A percentile compares a stretch with the other conserved stretches of the same genome.
phyloP scores from a whole-genome alignment of 306 rosid species.

The Senna tora region DNA sequence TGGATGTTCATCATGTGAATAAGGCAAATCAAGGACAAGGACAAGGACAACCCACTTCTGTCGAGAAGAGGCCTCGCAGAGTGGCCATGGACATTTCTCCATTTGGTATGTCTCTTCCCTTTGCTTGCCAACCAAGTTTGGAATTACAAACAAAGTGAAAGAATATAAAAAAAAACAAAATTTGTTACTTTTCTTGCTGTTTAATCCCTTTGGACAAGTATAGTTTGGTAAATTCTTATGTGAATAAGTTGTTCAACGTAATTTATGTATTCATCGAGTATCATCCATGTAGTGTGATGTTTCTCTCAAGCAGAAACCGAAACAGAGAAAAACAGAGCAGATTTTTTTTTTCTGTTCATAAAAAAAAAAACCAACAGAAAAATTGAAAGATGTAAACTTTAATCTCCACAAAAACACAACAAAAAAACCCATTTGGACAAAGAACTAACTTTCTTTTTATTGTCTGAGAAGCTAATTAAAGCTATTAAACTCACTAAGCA shows the following conservation, averaged over 20 bases:
- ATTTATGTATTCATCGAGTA: too few relatives aligned
- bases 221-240: too few relatives aligned
- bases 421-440: too few relatives aligned
- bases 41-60: constrained; percentile 47
- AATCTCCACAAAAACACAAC: too few relatives aligned
- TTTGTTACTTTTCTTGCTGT: neutral
- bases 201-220: neutral
- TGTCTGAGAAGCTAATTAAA: too few relatives aligned
- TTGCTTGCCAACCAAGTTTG: constrained; percentile 19
- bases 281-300: neutral
- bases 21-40: constrained; percentile 51
- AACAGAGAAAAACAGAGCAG: too few relatives aligned
- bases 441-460: too few relatives aligned
- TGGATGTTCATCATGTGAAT: constrained; percentile 57
- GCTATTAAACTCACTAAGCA: neutral
- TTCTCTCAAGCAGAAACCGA: too few relatives aligned
- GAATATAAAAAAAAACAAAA: neutral
- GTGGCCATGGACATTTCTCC: constrained; percentile 59
- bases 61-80: constrained; percentile 56
- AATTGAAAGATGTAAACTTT: too few relatives aligned
- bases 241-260: too few relatives aligned
- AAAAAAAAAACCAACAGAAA: too few relatives aligned
- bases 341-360: too few relatives aligned
- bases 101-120: constrained; percentile 49
- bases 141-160: neutral